Base-by-base conservation (phyloP, 2,329 filamentous ascomycete species). In the Didymella segeticola region DNA sequence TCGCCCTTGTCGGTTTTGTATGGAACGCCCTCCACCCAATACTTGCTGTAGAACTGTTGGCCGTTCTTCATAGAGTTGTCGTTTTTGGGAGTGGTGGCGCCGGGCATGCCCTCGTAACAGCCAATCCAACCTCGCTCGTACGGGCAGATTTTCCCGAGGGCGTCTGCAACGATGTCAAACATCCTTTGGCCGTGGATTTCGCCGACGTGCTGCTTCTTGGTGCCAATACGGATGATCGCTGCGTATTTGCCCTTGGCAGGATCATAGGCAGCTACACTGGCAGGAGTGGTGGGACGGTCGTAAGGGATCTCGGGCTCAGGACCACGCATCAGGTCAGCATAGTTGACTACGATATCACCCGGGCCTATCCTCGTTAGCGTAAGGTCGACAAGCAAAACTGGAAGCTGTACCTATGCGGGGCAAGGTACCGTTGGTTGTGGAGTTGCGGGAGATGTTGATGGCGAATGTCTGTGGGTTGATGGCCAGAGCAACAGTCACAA, bases 71-170 rank as follows among this genome's bases (percentile, higher is more conserved):
- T 7, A 10, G n/a, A 7, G 12, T 34, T 34, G 11, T 38, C 39
- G 6, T 26, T 15, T 10, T 27, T 11, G 3, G 42, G 43, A 29
- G 5, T 10, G 7, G 10, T 14, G 25, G 49, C 34, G 25, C 50
- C 50, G 3, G 37, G 43, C 50, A 53, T 53, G 4, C 11, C 9
- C 4, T 19, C 17, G 11, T 49, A 50, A n/a, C 52, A 55, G 6
- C 52, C 45, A 6, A 41, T 39, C 6, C 17, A 19, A 36, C 45
- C 39, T 10, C 39, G 41, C 41, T 52, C 41, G 19, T 37, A 25
- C 1, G 43, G 33, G 15, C 56, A 58, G 2, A 43, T 26, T 8
- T 45, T 22, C 22, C 26, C 22, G n/a, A 45, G 20, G 19, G 42
- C 42, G 2, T 46, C 15, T 15, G 45, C 17, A 22, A 58, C 42